Percentiles rank a stretch among this genome's conserved stretches.
phyloP scores from a whole-genome alignment of 495 filamentous ascomycete genomes.

The Thermothielavioides terrestris region DNA sequence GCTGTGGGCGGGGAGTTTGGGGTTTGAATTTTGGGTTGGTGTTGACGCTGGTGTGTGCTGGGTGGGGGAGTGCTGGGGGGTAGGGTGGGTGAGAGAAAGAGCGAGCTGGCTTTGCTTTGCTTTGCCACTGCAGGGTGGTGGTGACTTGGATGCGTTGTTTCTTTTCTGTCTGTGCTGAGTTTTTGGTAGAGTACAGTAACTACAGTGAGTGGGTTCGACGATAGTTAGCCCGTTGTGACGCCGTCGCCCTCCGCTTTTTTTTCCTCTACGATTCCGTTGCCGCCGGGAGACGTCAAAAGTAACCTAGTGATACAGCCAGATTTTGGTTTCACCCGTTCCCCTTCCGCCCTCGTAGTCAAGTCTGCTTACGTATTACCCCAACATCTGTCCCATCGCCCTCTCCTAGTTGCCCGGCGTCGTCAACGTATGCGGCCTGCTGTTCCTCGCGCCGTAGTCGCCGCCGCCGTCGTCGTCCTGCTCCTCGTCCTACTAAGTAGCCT shows the following conservation, averaged over 20 bases:
- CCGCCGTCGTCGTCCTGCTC: neutral
- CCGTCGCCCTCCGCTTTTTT: neutral
- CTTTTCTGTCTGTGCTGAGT: too few relatives aligned
- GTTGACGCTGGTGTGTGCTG: too few relatives aligned
- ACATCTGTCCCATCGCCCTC: neutral
- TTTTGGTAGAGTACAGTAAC: neutral
- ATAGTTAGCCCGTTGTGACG: neutral
- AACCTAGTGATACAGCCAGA: constrained; percentile 3
- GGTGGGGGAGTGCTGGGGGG: neutral
- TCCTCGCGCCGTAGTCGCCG: neutral
- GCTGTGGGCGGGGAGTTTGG: constrained; percentile 63
- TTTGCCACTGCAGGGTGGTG: too few relatives aligned
- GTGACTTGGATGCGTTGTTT: too few relatives aligned
- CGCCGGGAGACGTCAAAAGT: neutral
- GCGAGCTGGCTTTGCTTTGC: too few relatives aligned
- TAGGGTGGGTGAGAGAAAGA: neutral
- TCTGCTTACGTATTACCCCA: too few relatives aligned
- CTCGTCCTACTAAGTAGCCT: neutral
- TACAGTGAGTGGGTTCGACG: neutral
- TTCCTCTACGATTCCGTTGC: neutral
- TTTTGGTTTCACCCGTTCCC: neutral
- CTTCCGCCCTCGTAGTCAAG: too few relatives aligned
- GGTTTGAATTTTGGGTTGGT: constrained; percentile 3
- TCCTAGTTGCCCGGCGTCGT: neutral
- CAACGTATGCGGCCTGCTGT: neutral